Evolutionary conservation across 192 early-diverging fungal species (phyloP), one percentile per base, ranked within the genome.

Genomic region (Podila minutissima): DNA sequence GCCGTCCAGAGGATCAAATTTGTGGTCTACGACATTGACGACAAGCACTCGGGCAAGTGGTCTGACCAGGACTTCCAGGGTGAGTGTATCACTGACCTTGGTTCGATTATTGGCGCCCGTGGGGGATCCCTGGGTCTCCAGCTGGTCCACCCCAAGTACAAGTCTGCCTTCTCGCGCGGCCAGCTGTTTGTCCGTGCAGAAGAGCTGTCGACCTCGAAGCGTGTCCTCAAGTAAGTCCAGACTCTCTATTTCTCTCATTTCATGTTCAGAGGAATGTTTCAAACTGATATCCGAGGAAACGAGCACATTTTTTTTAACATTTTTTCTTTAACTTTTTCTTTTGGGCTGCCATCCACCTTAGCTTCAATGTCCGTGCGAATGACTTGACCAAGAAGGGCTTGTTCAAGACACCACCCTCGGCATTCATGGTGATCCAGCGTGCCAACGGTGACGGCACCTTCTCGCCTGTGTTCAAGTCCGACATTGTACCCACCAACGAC

Each of bases 111-210:
- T 32, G 57, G 60, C 9, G 49, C 70, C 17, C 29, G 29, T 11
- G 71, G 61, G 0, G 35, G 68, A 1, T 51, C 81, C 35, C 50
- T 41, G 6, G 51, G 49, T 17, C 57, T 68, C 19, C 20, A 59
- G 15, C 74, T 65, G 28, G 32, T 6, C 49, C 64, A 57, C 60
- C 70, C 63, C 58, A 71, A 67, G 22, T 29, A 35, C 37, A 33
- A 37, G 15, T 61, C 50, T 70, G 26, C 28, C 10, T 46, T 3
- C 11, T 53, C 19, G 22, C 59, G 79, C 28, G 87, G 87, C 12
- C 46, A 68, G 4, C 87, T 89, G 59, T 71, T 84, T 20, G 72
- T 89, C 29, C 62, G 63, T 24, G 85, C 75, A 41, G 87, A 88
- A 65, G 87, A 88, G 35, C 8, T 83, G 13, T 67, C 59, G 1